Evolutionary conservation across 2,329 filamentous ascomycete genomes (phyloP).

Genomic region (Scedosporium minutisporum): DNA sequence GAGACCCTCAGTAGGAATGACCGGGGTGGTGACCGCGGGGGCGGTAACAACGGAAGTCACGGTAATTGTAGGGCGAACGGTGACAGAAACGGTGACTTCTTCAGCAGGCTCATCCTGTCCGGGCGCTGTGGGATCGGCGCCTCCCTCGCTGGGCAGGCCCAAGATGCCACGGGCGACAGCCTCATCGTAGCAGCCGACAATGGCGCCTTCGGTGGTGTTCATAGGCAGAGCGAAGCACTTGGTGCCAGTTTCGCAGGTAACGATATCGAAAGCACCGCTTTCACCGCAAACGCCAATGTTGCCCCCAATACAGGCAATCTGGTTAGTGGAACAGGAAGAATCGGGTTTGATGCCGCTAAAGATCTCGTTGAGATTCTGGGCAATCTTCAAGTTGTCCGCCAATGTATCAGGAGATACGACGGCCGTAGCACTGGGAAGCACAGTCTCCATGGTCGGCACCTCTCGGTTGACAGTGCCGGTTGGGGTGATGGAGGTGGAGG

Average conservation of each 20-base stretch:
- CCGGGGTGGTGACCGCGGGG: neutral
- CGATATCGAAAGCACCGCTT: constrained; percentile 31
- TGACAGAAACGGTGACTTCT: neutral
- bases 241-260: constrained; percentile 22
- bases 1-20: neutral
- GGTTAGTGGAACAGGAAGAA: constrained; percentile 34
- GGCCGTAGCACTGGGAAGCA: constrained; percentile 25
- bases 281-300: constrained; percentile 35
- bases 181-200: constrained; percentile 36
- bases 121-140: neutral
- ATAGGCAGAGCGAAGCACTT: constrained; percentile 47
- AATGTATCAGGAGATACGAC: constrained; percentile 32
- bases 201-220: constrained; percentile 34
- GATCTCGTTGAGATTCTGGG: constrained; percentile 35
- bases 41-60: neutral
- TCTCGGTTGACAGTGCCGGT: constrained; percentile 26
- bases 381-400: constrained; percentile 33
- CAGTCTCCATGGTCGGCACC: constrained; percentile 32
- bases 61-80: neutral
- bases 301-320: constrained; percentile 44
- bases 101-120: neutral
- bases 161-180: constrained; percentile 4
- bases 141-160: neutral
- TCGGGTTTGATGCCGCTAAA: constrained; percentile 33
- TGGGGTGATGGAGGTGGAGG: constrained; percentile 5